Evolutionary conservation across 2,329 filamentous ascomycete genomes (phyloP), one percentile per base, ranked within the genome.

Genomic region (Massarina eburnea): DNA sequence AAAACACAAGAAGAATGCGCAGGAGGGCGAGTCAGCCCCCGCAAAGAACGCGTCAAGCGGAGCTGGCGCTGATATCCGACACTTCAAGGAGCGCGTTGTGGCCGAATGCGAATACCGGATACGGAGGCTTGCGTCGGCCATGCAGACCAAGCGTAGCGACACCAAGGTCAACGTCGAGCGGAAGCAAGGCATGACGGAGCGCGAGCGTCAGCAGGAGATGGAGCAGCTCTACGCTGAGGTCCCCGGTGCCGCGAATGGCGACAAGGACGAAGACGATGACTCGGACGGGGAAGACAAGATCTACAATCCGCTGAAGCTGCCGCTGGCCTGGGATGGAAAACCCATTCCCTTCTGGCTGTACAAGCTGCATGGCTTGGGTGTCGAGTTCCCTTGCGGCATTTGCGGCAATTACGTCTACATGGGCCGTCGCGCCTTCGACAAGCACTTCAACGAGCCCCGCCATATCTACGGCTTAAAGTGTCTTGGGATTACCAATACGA

Each of bases 321-420:
- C 94, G 0, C 80, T 99, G 7, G 92, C 90, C 2, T 99, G 95
- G 95, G 94, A 99, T 58, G 94, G 95, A 59, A 99, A 99, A 67
- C 94, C 95, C 0, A 99, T 99, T 60, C 94, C 95, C 0, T 99
- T 94, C 76, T 99, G 94, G 94, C 80, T 99, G 14, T 99, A 97
- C 78, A 94, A 96, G 59, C 80, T 99, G 14, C 94, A 99, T 66
- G 94, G 94, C 1, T 76, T 99, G 20, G 94, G 94, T 8, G 91
- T 96, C 10, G 94, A 99, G 61, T 96, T 96, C 58, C 80, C 88
- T 0, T 99, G 94, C 76, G 92, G 99, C 68, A 89, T 99, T 45
- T 99, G 94, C 66, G 94, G 94, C 45, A 97, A 97, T 71, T 96
- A 91, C 64, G 91, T 96, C n/a, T 97, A 97, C 75, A 96, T 96